Conservation (phyloP, 176 grass and related monocot species). For the Themeda triandra region DNA sequence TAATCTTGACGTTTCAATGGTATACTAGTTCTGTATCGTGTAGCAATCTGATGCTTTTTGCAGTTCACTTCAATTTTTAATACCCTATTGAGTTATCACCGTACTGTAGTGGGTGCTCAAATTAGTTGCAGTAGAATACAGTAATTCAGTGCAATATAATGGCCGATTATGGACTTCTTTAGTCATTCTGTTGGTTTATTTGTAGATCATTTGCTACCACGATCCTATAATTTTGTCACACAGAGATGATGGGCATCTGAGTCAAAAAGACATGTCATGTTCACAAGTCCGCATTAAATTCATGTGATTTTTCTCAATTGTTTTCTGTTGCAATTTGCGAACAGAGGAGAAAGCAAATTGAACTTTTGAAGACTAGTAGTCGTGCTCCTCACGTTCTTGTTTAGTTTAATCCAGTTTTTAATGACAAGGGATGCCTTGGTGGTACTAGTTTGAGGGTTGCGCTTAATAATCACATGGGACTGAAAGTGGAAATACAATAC, state of each 20-base stretch:
- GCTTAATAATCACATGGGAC: constrained; percentile 39
- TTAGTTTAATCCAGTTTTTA: constrained; percentile 24
- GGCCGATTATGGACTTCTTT: neutral
- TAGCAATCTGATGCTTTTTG: neutral
- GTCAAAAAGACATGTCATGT: constrained; percentile 5
- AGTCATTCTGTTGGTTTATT: neutral
- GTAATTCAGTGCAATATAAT: neutral
- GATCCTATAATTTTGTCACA: neutral
- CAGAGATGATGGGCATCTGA: neutral
- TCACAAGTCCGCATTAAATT: constrained; percentile 33
- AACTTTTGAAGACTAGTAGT: constrained; percentile 38
- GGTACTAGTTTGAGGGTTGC: constrained; percentile 24
- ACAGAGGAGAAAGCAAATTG: constrained; percentile 23
- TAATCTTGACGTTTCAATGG: neutral
- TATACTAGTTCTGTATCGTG: neutral
- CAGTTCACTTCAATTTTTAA: neutral
- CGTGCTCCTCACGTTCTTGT: constrained; percentile 47
- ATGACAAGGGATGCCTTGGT: neutral
- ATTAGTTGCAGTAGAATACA: neutral
- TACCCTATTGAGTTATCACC: neutral
- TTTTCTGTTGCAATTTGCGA: constrained; percentile 15
- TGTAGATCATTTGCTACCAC: neutral
- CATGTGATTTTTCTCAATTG: constrained; percentile 14
- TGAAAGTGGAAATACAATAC: constrained; percentile 23
- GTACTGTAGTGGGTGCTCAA: neutral